Base-by-base conservation (phyloP, 2,329 filamentous ascomycete genomes). In the Didymellaceae sp. region DNA sequence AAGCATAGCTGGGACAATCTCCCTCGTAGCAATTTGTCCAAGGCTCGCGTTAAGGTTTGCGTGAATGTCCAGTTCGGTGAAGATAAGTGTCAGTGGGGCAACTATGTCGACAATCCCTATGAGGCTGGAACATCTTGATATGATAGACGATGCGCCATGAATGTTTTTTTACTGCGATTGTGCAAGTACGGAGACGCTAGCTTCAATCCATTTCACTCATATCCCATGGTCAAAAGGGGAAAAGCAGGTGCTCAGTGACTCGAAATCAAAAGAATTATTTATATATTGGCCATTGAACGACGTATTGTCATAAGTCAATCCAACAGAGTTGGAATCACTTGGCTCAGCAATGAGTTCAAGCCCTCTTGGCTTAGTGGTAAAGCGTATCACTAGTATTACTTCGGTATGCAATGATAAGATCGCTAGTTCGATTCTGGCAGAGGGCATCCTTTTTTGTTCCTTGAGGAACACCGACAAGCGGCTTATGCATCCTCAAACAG, bases 381-480 rank as follows among this genome's bases (percentile, higher is more conserved):
- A 71, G 67, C 67, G 67, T 65, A 65, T 68, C 67, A 71, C 67
- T 71, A 71, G 67, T 71, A 71, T 34, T 54, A 54, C 16, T 22
- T 32, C 31, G 48, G 42, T 26, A 45, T 52, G 49, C 48, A 48
- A 71, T 71, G 67, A 68, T 65, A 65, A 71, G 68, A 65, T 68
- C 68, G 62, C 63, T 64, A 64, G 68, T 71, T 71, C 68, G 63
- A 71, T 69, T 71, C 68, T 64, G 64, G 62, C 61, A 62, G 65
- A 63, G 65, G 64, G 68, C 67, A 70, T 18, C 28, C 16, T 51
- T 54, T 57, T 62, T 61, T 43, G 18, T 22, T n/a, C n/a, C n/a
- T n/a, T n/a, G n/a, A n/a, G n/a, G n/a, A n/a, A n/a, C n/a, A n/a
- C n/a, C n/a, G n/a, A n/a, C n/a, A n/a, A n/a, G n/a, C n/a, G n/a